Conservation (phyloP, 2,329 filamentous ascomycete genomes). For the Anthostomella pinea region DNA sequence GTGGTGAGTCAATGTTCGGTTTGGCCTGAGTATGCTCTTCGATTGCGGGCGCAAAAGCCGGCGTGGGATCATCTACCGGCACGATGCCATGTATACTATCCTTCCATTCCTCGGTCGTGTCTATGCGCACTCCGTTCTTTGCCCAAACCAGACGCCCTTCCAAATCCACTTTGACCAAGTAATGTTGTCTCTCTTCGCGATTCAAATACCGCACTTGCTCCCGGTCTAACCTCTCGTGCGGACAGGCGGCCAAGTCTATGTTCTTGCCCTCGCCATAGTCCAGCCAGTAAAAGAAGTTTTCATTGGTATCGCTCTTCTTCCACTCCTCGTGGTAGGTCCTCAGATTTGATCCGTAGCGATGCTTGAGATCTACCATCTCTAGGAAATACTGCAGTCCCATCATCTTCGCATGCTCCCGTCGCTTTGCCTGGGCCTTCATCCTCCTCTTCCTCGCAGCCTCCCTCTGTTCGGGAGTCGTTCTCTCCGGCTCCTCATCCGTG, state of each 20-base stretch:
- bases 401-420: constrained; percentile 66
- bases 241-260: constrained; percentile 68
- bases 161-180: constrained; percentile 72
- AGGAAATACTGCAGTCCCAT: constrained; percentile 86
- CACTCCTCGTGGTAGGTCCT: constrained; percentile 80
- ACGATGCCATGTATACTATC: constrained; percentile 78
- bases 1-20: constrained; percentile 23
- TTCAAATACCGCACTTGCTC: constrained; percentile 83
- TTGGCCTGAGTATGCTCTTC: constrained; percentile 24
- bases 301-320: constrained; percentile 71
- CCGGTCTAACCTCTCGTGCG: constrained; percentile 69
- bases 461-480: constrained; percentile 36
- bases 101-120: constrained; percentile 71
- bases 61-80: constrained; percentile 56
- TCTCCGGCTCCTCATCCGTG: constrained; percentile 25
- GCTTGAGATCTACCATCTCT: constrained; percentile 82
- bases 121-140: constrained; percentile 75
- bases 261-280: constrained; percentile 74
- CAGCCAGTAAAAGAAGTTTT: constrained; percentile 95
- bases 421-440: constrained; percentile 50
- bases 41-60: constrained; percentile 44
- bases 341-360: constrained; percentile 82
- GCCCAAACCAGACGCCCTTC: constrained; percentile 81
- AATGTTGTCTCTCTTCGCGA: constrained; percentile 76
- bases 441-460: constrained; percentile 38